phyloP scores from a whole-genome alignment of 768 basidiomycete species.

The Amanita fuliginea region DNA sequence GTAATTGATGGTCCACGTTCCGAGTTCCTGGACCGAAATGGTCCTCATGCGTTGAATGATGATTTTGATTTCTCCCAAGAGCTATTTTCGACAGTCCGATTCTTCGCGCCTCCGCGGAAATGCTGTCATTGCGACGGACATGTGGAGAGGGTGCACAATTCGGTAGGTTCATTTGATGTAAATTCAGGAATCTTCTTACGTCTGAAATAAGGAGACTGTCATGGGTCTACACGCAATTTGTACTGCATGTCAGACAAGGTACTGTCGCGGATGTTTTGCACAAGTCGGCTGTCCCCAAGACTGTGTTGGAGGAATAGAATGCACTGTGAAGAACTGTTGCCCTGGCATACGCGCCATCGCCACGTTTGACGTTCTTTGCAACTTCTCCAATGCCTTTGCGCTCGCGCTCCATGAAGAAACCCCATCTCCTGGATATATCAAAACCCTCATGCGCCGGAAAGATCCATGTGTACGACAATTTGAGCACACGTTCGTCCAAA shows the following conservation, averaged over 20 bases:
- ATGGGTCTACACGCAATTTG: conserved; percentile 18
- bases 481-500: conserved; percentile 7
- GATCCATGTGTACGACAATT: not conserved
- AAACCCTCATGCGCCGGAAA: conserved; percentile 5
- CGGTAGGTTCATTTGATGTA: not conserved
- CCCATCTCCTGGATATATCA: conserved; percentile 7
- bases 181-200: not conserved
- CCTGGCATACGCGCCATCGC: conserved; percentile 19
- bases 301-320: conserved; percentile 17
- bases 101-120: conserved; percentile 5
- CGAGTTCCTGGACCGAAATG: not conserved
- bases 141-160: not conserved
- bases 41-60: not conserved
- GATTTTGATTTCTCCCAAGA: not conserved
- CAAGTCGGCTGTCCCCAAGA: conserved; percentile 12
- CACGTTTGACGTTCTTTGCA: conserved; percentile 21
- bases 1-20: not conserved
- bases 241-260: conserved; percentile 15
- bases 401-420: conserved; percentile 11
- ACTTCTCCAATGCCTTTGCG: conserved; percentile 19
- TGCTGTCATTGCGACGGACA: not conserved
- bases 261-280: conserved; percentile 24
- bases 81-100: conserved; percentile 3
- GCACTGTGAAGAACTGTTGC: conserved; percentile 21
- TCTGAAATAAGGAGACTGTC: not conserved